Base-by-base conservation (phyloP, 2,329 filamentous ascomycete genomes). In the Aspergillus awamori region DNA sequence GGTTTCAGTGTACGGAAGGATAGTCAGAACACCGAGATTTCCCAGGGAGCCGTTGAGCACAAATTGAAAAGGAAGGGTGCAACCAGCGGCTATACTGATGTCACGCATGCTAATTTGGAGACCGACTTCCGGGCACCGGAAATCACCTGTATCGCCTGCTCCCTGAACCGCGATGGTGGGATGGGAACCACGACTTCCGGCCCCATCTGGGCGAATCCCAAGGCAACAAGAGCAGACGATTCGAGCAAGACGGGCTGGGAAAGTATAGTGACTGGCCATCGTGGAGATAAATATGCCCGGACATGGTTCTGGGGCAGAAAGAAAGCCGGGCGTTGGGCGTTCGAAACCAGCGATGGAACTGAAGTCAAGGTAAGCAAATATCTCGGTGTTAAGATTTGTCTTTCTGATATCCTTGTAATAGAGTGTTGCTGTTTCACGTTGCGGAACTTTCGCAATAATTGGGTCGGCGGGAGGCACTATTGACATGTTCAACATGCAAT, bases 291-390 rank as follows among this genome's bases (percentile, higher is more conserved):
- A 48, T 91, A 86, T 72, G 95, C 93, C 17, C 87, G 95, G 57
- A 98, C 95, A 1, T 99, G 95, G 95, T 97, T 97, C 78, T 98
- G 95, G 93, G 95, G 94, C 5, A 89, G 92, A 59, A 97, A 96
- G 78, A 88, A 90, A 69, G 93, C 95, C 53, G 95, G 95, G 10
- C 85, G 95, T 65, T 99, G 95, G 95, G 89, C 91, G 0, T 92
- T 99, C 68, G 88, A 91, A 66, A 97, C 93, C 0, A 86, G 89
- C 43, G 95, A 99, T 77, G 86, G 86, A 17, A 85, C 87, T n/a
- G 86, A 92, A 70, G 94, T 97, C 38, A 85, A 80, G 61, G 79
- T 81, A 71, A 59, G 75, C 63, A 7, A 22, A 17, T 10, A 15
- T 3, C 5, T 28, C 2, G 15, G 5, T 28, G 5, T 24, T 8